Conservation (phyloP, 2,329 filamentous ascomycete species). For the Sarocladium kiliense region DNA sequence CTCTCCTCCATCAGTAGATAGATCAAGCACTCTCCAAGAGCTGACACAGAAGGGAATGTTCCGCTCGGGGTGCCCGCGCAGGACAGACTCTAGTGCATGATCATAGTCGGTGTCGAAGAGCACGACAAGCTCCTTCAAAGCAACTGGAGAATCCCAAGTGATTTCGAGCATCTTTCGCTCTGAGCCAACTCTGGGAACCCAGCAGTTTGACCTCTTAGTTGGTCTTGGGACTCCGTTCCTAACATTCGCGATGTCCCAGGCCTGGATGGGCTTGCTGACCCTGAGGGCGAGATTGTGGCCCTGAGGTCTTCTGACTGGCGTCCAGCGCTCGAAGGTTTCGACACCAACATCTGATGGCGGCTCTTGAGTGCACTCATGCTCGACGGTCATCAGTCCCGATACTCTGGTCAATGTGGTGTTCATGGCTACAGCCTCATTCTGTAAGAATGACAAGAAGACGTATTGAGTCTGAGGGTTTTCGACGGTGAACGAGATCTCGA, state of each 20-base stretch:
- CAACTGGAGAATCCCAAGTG: constrained; percentile 13
- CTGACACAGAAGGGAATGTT: constrained; percentile 20
- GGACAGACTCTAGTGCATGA: constrained; percentile 19
- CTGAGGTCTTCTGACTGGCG: constrained; percentile 19
- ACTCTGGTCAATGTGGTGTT: constrained; percentile 16
- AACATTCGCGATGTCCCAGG: constrained; percentile 15
- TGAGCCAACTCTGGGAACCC: constrained; percentile 12
- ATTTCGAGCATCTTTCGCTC: constrained; percentile 11
- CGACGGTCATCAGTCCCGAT: constrained; percentile 18
- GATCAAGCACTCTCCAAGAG: constrained; percentile 18
- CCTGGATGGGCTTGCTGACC: constrained; percentile 13
- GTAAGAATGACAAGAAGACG: constrained; percentile 18
- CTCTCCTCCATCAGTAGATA: constrained; percentile 14
- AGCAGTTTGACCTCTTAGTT: constrained; percentile 19
- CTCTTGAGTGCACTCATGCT: constrained; percentile 19
- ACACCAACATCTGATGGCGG: constrained; percentile 18
- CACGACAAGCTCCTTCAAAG: constrained; percentile 14
- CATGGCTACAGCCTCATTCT: constrained; percentile 18
- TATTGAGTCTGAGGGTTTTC: constrained; percentile 19
- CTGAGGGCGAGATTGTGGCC: constrained; percentile 19
- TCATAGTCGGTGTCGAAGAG: constrained; percentile 21
- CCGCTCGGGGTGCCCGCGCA: constrained; percentile 19
- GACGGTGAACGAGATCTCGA: constrained; percentile 14
- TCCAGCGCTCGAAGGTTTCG: constrained; percentile 20
- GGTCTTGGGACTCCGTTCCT: constrained; percentile 17